Base-by-base conservation (phyloP, 163 green algal genomes). In the Volvox carteri region DNA sequence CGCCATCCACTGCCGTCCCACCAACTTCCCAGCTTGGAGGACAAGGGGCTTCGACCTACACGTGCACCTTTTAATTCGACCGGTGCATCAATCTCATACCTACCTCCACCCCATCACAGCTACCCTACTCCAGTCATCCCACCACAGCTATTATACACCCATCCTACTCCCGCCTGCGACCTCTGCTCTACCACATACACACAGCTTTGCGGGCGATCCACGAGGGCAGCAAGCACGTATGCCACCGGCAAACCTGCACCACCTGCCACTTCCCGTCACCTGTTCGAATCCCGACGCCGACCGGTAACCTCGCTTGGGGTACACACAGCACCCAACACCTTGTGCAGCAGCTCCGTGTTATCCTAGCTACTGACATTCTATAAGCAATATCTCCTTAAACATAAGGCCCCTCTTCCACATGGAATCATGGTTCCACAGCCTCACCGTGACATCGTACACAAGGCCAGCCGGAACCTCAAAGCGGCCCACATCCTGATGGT, bases 371-470 rank as follows among this genome's bases (percentile, higher is more conserved):
- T 52, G 9, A 18, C 56, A 12, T 28, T 46, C 9, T 41, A 77
- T n/a, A 28, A 50, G 12, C n/a, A 84, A 4, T n/a, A n/a, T n/a
- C 46, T 84, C 56, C 56, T 35, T 46, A 1, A 76, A 87, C 62
- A 70, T 42, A 4, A 87, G 39, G 7, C 81, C 81, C 0, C 46
- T 3, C 44, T 87, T 87, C 81, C 81, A 87, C 11, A 21, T 70
- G 0, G 42, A 18, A 7, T 28, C 35, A 65, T 87, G 81, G 48
- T 87, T 72, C 81, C 81, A 87, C 81, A 87, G 81, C 42, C 1
- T 6, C 33, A 72, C 65, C 6, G 23, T 33, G 62, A 87, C 65
- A 35, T 87, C 81, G 48, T 58, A 87, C 3, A 56, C 37, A 2
- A 1, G 2, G 1, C 65, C 81, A 11, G 2, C 2, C 46, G 81